These are phyloP conservation scores for Elasticomyces elasticus DNA, from an alignment of 495 filamentous ascomycete genomes.

Conservation along the genomic window DNA sequence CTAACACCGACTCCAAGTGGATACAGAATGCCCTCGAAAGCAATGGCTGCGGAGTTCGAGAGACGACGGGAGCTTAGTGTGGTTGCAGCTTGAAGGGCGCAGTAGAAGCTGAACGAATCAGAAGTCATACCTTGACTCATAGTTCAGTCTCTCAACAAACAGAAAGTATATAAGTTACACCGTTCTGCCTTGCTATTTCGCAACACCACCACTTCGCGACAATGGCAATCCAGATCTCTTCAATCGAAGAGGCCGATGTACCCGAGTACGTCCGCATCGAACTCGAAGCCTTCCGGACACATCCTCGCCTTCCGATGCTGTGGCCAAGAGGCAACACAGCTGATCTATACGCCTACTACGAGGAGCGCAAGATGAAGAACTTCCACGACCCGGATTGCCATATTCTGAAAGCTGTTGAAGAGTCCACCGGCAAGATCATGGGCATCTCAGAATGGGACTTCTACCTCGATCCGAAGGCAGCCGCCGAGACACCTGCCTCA, in stretches of 20 bases:
- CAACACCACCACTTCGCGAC: not conserved
- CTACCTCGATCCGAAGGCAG: not conserved
- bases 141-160: too few relatives aligned
- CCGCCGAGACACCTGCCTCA: not conserved
- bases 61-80: too few relatives aligned
- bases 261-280: conserved; percentile 12
- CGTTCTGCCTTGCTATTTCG: not conserved
- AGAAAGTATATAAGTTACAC: not conserved
- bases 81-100: too few relatives aligned
- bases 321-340: conserved; percentile 13
- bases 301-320: conserved; percentile 15
- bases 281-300: conserved; percentile 15
- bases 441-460: conserved; percentile 19
- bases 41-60: too few relatives aligned
- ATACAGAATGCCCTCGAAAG: too few relatives aligned
- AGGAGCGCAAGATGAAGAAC: not conserved
- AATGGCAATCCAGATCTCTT: conserved; percentile 12
- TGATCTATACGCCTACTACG: conserved; percentile 16
- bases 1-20: too few relatives aligned
- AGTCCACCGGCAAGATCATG: conserved; percentile 8
- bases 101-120: too few relatives aligned
- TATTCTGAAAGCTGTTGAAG: conserved; percentile 17
- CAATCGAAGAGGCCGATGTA: conserved; percentile 14
- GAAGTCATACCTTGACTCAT: too few relatives aligned
- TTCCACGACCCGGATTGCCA: conserved; percentile 4